Evolutionary conservation across 2,329 filamentous ascomycete genomes (phyloP).

Genomic region (Hypoxylon sp.): DNA sequence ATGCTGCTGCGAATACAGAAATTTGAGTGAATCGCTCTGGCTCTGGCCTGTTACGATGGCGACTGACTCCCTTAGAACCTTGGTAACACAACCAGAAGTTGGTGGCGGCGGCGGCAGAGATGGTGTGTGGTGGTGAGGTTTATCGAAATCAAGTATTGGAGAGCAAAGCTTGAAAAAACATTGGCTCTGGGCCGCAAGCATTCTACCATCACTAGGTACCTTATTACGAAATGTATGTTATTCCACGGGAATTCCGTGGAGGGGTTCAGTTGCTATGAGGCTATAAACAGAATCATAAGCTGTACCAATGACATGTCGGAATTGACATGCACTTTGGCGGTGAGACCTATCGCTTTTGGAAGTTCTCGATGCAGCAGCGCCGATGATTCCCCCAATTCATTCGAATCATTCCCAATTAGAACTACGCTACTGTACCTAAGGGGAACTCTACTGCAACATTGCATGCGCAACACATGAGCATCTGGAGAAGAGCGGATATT

Average conservation of each 20-base stretch:
- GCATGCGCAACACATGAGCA: conserved; percentile 30
- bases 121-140: conserved; percentile 8
- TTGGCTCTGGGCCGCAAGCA: not conserved
- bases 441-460: conserved; percentile 37
- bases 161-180: conserved; percentile 13
- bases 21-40: not conserved
- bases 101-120: not conserved
- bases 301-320: conserved; percentile 38
- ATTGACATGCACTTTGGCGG: conserved; percentile 24
- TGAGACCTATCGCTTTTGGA: conserved; percentile 35
- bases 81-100: not conserved
- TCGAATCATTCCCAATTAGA: conserved; percentile 33
- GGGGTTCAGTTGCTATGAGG: conserved; percentile 32
- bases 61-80: not conserved
- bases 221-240: conserved; percentile 17
- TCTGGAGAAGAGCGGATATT: conserved; percentile 22
- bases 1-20: not conserved
- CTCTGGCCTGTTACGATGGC: conserved; percentile 6
- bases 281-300: conserved; percentile 28
- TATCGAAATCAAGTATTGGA: conserved; percentile 8
- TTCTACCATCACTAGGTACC: conserved; percentile 7
- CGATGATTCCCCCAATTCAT: conserved; percentile 26
- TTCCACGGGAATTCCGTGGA: conserved; percentile 13
- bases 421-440: conserved; percentile 42
- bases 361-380: conserved; percentile 27